A percentile compares a stretch with the other conserved stretches of the same genome.
Evolutionary conservation across 164 flowering plant genomes (phyloP).

Genomic region (Magnolia officinalis): DNA sequence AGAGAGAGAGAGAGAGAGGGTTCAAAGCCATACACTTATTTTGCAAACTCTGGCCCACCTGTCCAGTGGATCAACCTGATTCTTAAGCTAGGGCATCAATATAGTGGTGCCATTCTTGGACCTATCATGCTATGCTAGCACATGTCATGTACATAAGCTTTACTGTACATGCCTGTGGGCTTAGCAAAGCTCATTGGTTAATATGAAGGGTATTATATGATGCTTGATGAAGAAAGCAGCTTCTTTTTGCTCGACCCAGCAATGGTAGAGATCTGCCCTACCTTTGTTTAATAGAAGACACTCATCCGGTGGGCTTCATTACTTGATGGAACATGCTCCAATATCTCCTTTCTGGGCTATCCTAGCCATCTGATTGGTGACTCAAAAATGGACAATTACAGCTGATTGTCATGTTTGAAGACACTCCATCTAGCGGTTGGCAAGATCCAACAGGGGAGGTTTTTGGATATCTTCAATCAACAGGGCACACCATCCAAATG

Average conservation of each 20-base stretch:
- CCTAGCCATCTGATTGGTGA: not conserved
- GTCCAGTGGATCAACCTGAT: too few relatives aligned
- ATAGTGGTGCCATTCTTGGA: too few relatives aligned
- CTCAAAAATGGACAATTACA: not conserved
- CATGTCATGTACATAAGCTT: too few relatives aligned
- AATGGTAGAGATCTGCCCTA: too few relatives aligned
- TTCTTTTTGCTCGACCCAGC: not conserved
- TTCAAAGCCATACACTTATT: not conserved
- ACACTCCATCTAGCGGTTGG: too few relatives aligned
- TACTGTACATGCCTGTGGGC: too few relatives aligned
- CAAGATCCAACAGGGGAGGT: too few relatives aligned
- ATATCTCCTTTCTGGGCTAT: not conserved
- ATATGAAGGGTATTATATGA: not conserved
- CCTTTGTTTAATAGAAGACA: too few relatives aligned
- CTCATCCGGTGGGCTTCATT: not conserved
- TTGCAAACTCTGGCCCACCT: not conserved
- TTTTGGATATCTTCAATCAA: too few relatives aligned
- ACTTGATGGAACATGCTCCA: not conserved
- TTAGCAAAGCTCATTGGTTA: not conserved
- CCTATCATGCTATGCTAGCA: too few relatives aligned
- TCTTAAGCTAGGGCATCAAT: too few relatives aligned
- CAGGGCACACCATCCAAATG: not conserved
- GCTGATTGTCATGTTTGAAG: not conserved
- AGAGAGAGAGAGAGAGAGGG: too few relatives aligned
- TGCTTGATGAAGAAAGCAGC: not conserved